These are phyloP conservation scores for Ceratobasidium sp. DNA, from an alignment of 1,284 basidiomycete genomes.

Conservation along the genomic window DNA sequence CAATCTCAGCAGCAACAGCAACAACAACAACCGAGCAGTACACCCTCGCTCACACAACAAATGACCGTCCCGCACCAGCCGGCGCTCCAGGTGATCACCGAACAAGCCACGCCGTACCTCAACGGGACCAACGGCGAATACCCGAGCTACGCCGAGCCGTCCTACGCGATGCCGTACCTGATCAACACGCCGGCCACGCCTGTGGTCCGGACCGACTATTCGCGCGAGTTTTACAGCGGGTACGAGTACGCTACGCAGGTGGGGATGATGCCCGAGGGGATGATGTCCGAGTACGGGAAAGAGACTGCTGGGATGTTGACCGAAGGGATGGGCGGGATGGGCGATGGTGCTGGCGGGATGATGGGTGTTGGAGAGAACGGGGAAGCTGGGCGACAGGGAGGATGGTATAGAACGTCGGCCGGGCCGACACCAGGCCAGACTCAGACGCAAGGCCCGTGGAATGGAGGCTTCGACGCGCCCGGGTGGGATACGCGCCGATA, in stretches of 20 bases:
- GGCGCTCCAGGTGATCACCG: constrained; percentile 16
- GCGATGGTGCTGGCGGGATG: not conserved
- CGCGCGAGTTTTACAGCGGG: constrained; percentile 34
- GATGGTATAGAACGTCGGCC: constrained; percentile 22
- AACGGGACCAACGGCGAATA: not conserved
- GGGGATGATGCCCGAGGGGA: constrained; percentile 14
- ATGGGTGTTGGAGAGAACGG: not conserved
- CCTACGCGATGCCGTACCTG: constrained; percentile 5
- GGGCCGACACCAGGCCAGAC: constrained; percentile 15
- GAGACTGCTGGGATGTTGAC: not conserved
- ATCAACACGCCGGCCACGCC: constrained; percentile 14
- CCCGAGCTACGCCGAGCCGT: not conserved
- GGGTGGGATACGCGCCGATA: constrained; percentile 29
- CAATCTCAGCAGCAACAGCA: too few species aligned
- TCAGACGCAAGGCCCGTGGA: constrained; percentile 34
- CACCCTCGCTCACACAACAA: not conserved
- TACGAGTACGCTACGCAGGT: constrained; percentile 8
- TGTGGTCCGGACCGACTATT: not conserved
- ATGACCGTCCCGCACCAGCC: constrained; percentile 20
- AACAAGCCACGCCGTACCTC: constrained; percentile 14
- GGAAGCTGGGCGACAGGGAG: not conserved
- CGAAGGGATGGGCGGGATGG: constrained; percentile 1
- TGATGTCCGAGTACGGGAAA: constrained; percentile 10
- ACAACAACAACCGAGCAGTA: not conserved
- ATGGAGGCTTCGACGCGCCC: constrained; percentile 33